phyloP scores from a whole-genome alignment of 2,329 filamentous ascomycete genomes.

The Alternaria sp. region DNA sequence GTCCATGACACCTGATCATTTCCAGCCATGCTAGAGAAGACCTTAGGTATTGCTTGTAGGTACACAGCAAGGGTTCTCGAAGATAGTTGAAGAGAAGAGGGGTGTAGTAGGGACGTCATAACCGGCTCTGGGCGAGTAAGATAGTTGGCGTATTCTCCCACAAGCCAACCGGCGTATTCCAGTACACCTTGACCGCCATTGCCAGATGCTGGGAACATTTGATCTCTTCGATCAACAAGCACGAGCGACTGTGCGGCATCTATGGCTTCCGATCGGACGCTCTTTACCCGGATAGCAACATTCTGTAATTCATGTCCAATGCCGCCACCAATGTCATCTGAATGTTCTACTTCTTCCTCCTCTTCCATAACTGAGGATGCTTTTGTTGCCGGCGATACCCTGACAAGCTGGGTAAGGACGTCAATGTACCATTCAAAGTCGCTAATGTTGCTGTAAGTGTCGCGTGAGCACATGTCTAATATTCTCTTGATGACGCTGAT shows the following conservation, averaged over 20 bases:
- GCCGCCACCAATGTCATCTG: constrained; percentile 65
- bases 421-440: constrained; percentile 99
- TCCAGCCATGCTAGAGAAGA: constrained; percentile 77
- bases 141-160: constrained; percentile 84
- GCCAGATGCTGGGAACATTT: constrained; percentile 62
- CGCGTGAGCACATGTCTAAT: constrained; percentile 85
- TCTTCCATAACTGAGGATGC: constrained; percentile 32
- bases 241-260: constrained; percentile 81
- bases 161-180: constrained; percentile 80
- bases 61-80: constrained; percentile 78
- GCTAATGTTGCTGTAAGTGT: constrained; percentile 83
- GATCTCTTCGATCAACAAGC: constrained; percentile 66
- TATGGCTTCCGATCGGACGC: constrained; percentile 80
- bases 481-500: constrained; percentile 83
- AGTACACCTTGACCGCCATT: constrained; percentile 70
- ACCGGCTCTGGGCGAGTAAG: constrained; percentile 75
- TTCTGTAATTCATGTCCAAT: constrained; percentile 90
- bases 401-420: constrained; percentile 83
- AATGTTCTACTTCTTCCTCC: constrained; percentile 36
- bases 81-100: constrained; percentile 63
- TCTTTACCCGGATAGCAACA: constrained; percentile 88
- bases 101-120: constrained; percentile 77
- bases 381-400: constrained; percentile 66
- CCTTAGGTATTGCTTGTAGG: constrained; percentile 84
- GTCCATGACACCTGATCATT: constrained; percentile 74